Evolutionary conservation across 306 rosid species (phyloP).

Genomic region (Gillenia trifoliata): DNA sequence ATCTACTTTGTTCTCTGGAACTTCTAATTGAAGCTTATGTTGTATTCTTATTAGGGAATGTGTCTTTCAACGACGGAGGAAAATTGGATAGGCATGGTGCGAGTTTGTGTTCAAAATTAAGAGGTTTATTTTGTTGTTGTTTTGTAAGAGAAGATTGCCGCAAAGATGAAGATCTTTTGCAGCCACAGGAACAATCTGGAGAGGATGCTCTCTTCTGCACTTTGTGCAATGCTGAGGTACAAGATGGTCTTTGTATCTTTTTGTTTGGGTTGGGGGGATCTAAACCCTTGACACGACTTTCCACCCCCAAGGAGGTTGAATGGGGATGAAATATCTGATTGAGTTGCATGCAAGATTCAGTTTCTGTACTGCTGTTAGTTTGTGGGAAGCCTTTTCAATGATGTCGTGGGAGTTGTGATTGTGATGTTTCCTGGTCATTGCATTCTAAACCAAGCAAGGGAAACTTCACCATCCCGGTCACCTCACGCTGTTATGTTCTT

Average conservation of each 20-base stretch:
- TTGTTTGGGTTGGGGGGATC: too few species aligned
- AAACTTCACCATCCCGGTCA: too few species aligned
- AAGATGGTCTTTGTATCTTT: not conserved
- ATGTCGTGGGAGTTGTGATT: too few species aligned
- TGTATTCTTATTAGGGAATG: slow-evolving; percentile 16
- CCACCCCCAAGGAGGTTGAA: too few species aligned
- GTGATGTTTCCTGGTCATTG: too few species aligned
- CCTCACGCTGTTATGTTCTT: too few species aligned
- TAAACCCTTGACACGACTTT: too few species aligned
- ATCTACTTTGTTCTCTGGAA: slow-evolving; percentile 1
- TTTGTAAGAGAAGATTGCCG: slow-evolving; percentile 64
- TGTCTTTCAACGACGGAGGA: slow-evolving; percentile 35
- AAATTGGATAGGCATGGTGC: slow-evolving; percentile 29
- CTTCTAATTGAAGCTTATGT: slow-evolving; percentile 7
- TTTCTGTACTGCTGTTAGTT: too few species aligned
- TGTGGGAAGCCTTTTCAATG: too few species aligned
- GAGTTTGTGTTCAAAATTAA: slow-evolving; percentile 50
- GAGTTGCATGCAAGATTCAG: too few species aligned
- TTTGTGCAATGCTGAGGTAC: slow-evolving; percentile 81
- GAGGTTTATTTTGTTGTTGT: slow-evolving; percentile 58
- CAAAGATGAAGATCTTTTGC: slow-evolving; percentile 47
- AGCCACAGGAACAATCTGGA: slow-evolving; percentile 55
- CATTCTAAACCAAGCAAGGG: too few species aligned
- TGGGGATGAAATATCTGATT: too few species aligned
- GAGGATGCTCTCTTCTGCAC: slow-evolving; percentile 79